phyloP scores from a whole-genome alignment of 2,329 filamentous ascomycete genomes.

The Lasiodiplodia citricola region DNA sequence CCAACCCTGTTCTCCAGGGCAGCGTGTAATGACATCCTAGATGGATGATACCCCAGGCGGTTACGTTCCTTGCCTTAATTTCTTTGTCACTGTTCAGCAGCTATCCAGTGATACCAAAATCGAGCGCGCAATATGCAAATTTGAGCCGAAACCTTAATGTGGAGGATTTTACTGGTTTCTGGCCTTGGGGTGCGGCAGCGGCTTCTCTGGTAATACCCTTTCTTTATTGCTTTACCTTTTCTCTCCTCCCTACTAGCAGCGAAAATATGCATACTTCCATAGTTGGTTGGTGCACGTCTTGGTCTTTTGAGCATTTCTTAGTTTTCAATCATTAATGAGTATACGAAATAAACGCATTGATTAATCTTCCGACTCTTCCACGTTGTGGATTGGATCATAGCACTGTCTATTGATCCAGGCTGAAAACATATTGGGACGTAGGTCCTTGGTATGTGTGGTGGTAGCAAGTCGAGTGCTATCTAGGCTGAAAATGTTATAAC shows the following conservation, averaged over 20 bases:
- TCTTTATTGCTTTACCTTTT: not conserved
- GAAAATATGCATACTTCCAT: not conserved
- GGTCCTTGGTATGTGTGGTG: too few relatives aligned
- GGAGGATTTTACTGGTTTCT: not conserved
- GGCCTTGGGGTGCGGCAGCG: not conserved
- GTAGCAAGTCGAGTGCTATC: too few relatives aligned
- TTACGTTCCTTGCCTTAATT: not conserved
- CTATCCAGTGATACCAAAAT: constrained; percentile 16
- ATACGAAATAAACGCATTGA: not conserved
- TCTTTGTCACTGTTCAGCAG: not conserved
- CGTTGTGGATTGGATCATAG: not conserved
- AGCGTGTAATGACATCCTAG: constrained; percentile 33
- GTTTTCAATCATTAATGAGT: not conserved
- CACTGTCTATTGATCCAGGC: too few relatives aligned
- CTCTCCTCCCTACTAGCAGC: not conserved
- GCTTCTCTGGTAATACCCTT: constrained; percentile 14
- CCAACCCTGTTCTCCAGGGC: constrained; percentile 52
- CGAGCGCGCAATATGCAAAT: not conserved
- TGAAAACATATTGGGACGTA: too few relatives aligned
- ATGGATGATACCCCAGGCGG: not conserved
- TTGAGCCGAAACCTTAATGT: not conserved
- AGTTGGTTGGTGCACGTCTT: not conserved
- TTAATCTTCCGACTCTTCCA: not conserved
- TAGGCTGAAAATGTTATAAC: too few relatives aligned
- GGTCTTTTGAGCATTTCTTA: not conserved